phyloP scores from a whole-genome alignment of 2,329 filamentous ascomycete genomes.

The Beauveria australis region DNA sequence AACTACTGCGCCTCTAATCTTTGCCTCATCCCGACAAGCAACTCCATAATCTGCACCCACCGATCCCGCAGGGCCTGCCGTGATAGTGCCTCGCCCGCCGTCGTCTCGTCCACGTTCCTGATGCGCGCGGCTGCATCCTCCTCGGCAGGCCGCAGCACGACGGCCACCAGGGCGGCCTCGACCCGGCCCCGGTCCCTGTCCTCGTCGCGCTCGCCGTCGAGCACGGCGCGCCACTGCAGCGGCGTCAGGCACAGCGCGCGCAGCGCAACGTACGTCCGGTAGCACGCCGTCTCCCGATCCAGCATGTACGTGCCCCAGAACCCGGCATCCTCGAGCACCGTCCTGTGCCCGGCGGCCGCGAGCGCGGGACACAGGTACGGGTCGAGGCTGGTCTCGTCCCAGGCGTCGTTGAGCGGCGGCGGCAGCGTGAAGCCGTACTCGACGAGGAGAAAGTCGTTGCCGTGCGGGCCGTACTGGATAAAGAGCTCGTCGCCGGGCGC shows the following conservation, averaged over 20 bases:
- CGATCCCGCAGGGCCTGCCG: not conserved
- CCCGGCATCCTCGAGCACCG: slow-evolving; percentile 33
- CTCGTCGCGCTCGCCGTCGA: slow-evolving; percentile 39
- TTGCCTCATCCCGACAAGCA: slow-evolving; percentile 26
- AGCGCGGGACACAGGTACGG: slow-evolving; percentile 33
- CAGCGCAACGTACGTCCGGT: slow-evolving; percentile 47
- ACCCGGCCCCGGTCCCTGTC: slow-evolving; percentile 35
- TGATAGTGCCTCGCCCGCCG: slow-evolving; percentile 17
- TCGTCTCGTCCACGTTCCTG: slow-evolving; percentile 23
- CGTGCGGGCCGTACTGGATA: slow-evolving; percentile 61
- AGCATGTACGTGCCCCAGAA: slow-evolving; percentile 46
- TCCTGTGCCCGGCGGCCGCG: slow-evolving; percentile 26
- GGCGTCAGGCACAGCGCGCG: slow-evolving; percentile 28
- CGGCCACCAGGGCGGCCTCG: slow-evolving; percentile 25
- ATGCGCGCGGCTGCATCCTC: slow-evolving; percentile 24
- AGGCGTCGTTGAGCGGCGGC: slow-evolving; percentile 34
- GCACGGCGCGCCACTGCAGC: slow-evolving; percentile 34
- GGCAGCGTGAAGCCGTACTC: slow-evolving; percentile 52
- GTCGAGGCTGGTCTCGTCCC: slow-evolving; percentile 43
- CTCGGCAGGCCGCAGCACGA: slow-evolving; percentile 30
- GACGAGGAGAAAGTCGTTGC: slow-evolving; percentile 61
- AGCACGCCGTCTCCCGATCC: slow-evolving; percentile 42
- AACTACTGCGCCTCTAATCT: slow-evolving; percentile 12
- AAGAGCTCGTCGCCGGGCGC: slow-evolving; percentile 53
- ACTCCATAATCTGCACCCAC: slow-evolving; percentile 31